Conservation (phyloP, 352 stramenopile genomes). For the Phytophthora fragariaefolia region DNA sequence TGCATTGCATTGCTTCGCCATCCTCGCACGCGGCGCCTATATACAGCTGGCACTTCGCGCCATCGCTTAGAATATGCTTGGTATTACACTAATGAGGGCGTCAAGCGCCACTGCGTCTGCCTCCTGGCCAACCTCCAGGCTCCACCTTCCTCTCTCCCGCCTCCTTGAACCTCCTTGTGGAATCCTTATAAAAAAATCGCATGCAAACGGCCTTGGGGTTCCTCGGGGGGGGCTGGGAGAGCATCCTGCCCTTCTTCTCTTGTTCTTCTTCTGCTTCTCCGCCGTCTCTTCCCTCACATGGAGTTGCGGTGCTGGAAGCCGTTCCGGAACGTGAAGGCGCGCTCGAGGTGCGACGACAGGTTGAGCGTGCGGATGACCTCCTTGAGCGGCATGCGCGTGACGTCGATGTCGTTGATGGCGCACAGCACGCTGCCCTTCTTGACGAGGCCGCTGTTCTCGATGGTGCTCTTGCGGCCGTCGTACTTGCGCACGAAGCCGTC, state of each 20-base stretch:
- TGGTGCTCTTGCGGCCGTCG: conserved; percentile 71
- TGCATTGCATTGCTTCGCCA: conserved; percentile 31
- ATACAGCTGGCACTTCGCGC: conserved; percentile 27
- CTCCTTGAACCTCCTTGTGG: conserved; percentile 30
- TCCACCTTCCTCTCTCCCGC: conserved; percentile 25
- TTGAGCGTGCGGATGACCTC: conserved; percentile 80
- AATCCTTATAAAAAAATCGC: conserved; percentile 39
- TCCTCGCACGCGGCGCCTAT: conserved; percentile 24
- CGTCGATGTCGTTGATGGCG: conserved; percentile 83
- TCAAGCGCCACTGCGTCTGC: conserved; percentile 9
- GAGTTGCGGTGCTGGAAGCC: conserved; percentile 38
- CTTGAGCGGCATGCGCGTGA: conserved; percentile 65
- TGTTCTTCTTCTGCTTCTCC: not conserved
- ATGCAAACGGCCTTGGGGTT: conserved; percentile 30
- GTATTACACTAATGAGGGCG: conserved; percentile 21
- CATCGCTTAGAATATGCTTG: conserved; percentile 29
- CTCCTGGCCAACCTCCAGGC: conserved; percentile 3
- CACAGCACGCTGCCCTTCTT: conserved; percentile 70
- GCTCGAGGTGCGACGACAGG: conserved; percentile 71
- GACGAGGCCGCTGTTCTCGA: conserved; percentile 80
- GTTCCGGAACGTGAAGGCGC: conserved; percentile 79
- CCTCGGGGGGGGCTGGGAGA: not conserved
- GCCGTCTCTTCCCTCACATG: conserved; percentile 45
- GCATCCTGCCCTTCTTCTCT: conserved; percentile 2
- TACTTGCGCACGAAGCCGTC: conserved; percentile 79